phyloP scores from a whole-genome alignment of 306 rosid species.

The Lagenaria siceraria region DNA sequence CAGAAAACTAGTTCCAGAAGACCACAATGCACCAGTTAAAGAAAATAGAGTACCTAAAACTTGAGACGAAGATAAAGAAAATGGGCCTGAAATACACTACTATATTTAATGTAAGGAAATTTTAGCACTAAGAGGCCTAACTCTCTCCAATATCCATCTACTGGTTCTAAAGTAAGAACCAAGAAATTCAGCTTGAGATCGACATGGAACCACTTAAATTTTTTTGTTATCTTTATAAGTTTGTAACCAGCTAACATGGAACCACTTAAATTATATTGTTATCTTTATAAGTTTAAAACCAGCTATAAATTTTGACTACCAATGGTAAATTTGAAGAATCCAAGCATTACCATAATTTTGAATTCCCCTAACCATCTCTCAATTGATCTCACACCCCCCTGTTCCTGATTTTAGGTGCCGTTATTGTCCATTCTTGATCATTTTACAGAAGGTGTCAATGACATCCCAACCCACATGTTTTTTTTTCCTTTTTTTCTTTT shows the following conservation, averaged over 20 bases:
- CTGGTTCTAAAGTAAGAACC: not conserved
- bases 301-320: not conserved
- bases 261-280: not conserved
- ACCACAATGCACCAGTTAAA: not conserved
- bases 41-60: not conserved
- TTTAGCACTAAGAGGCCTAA: not conserved
- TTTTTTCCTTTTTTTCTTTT: not conserved
- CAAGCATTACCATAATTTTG: not conserved
- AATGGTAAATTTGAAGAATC: not conserved
- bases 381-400: not conserved
- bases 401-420: not conserved
- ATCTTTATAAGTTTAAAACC: not conserved
- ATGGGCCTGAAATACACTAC: not conserved
- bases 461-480: not conserved
- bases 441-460: not conserved
- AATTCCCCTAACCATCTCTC: not conserved
- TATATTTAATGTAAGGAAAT: not conserved
- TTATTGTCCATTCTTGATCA: not conserved
- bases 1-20: not conserved
- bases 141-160: not conserved
- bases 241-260: not conserved
- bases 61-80: not conserved
- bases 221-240: too few species aligned
- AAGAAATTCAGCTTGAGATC: not conserved
- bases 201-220: not conserved